Base-by-base conservation (phyloP, 352 stramenopile species). In the Globisporangium perplexum region DNA sequence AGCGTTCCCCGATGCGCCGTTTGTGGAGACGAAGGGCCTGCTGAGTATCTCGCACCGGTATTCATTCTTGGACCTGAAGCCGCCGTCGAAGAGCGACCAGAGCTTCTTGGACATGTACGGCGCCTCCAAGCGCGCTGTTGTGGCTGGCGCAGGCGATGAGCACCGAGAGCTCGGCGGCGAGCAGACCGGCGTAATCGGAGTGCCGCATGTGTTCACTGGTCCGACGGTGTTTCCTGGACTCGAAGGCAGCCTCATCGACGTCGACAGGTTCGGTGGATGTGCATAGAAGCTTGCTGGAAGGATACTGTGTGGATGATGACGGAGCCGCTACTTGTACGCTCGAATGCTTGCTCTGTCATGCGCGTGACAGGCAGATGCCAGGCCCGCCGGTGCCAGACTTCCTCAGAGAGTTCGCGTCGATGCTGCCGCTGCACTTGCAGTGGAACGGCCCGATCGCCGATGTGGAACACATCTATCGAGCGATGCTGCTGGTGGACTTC, bases 361-460 rank as follows among this genome's bases (percentile, higher is more conserved):
- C 35, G 35, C 35, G 47, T 45, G n/a, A 26, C 36, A 89, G 79
- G 56, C 66, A 83, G 50, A 79, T 91, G 49, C 78, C 81, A 15
- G 83, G 83, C 41, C 82, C 84, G 38, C 81, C 84, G 7, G 47
- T 95, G 18, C 84, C 84, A n/a, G 76, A 92, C 35, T 95, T 92
- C 53, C 61, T 95, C 35, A 91, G 92, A 53, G 77, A 88, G 41
- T 95, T 93, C 65, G 84, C 84, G 11, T 56, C 64, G 24, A 88
- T 93, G 79, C 55, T 95, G 46, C 84, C 84, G 18, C 62, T 95
- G 22, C 78, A 82, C 47, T 51, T 91, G 35, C 74, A 82, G n/a
- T 95, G 84, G 84, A 93, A 95, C 48, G 84, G 84, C 17, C 84
- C 84, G 18, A 88, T 95, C 45, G 84, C 84, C 14, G 84, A 95